phyloP scores from a whole-genome alignment of 306 rosid genomes.

The peach (Prunus persica) region Prunus_persica_NCBIv2 NC_034015.1:10852501-10853000 shows the following conservation, averaged over 20 bases:
- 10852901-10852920: not conserved
- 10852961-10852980: conserved; percentile 91
- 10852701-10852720: not conserved
- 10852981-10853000: conserved; percentile 82
- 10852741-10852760: conserved; percentile 91
- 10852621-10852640: conserved; percentile 67
- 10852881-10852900: not conserved
- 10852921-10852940: not conserved
- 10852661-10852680: conserved; percentile 55
- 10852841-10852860: conserved; percentile 72
- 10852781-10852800: conserved; percentile 68
- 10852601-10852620: conserved; percentile 74
- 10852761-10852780: conserved; percentile 74
- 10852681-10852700: conserved; percentile 10
- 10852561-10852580: not conserved
- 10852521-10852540: not conserved
- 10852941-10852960: conserved; percentile 62
- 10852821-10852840: conserved; percentile 72
- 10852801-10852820: conserved; percentile 80
- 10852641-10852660: conserved; percentile 85
- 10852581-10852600: conserved; percentile 46
- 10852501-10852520: conserved; percentile 66
- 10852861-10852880: not conserved
- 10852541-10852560: not conserved
- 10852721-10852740: not conserved